phyloP scores from a whole-genome alignment of 352 stramenopile species.

The Phytophthora tubulina region DNA sequence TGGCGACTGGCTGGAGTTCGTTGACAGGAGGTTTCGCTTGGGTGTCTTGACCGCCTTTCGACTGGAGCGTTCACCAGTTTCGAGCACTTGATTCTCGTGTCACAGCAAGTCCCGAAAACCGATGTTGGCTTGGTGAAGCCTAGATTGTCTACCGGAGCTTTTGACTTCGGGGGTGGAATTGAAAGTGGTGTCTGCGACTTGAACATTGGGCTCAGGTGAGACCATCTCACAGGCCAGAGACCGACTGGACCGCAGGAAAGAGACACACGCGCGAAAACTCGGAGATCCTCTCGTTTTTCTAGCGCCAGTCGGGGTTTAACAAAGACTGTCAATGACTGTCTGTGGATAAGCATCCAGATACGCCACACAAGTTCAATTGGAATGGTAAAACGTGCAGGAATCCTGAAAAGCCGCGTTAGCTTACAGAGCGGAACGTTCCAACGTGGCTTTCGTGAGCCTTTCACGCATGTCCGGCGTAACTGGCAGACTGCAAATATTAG shows the following conservation, averaged over 20 bases:
- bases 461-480: slow-evolving; percentile 32
- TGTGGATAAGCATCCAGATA: slow-evolving; percentile 16
- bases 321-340: slow-evolving; percentile 1
- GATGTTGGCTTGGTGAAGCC: background rate
- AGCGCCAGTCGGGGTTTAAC: slow-evolving; percentile 13
- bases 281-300: slow-evolving; percentile 26
- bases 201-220: slow-evolving; percentile 33
- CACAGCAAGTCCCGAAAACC: slow-evolving; percentile 10
- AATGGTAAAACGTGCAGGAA: background rate
- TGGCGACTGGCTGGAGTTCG: slow-evolving; percentile 1
- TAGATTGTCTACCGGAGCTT: slow-evolving; percentile 17
- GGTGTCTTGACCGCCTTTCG: slow-evolving; percentile 28
- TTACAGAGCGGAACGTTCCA: slow-evolving; percentile 30
- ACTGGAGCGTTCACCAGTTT: slow-evolving; percentile 25
- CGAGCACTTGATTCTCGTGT: slow-evolving; percentile 32
- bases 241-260: slow-evolving; percentile 30
- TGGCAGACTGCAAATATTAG: slow-evolving; percentile 22
- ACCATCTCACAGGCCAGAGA: slow-evolving; percentile 30
- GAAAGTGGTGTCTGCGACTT: slow-evolving; percentile 35
- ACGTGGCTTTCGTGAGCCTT: slow-evolving; percentile 27
- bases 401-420: slow-evolving; percentile 44
- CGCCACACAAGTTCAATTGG: background rate
- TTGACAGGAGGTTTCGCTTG: slow-evolving; percentile 25
- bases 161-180: slow-evolving; percentile 3
- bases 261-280: background rate